Conservation (phyloP, 225 moss, liverwort and hornwort genomes). For the Physcomitrellopsis africana region DNA sequence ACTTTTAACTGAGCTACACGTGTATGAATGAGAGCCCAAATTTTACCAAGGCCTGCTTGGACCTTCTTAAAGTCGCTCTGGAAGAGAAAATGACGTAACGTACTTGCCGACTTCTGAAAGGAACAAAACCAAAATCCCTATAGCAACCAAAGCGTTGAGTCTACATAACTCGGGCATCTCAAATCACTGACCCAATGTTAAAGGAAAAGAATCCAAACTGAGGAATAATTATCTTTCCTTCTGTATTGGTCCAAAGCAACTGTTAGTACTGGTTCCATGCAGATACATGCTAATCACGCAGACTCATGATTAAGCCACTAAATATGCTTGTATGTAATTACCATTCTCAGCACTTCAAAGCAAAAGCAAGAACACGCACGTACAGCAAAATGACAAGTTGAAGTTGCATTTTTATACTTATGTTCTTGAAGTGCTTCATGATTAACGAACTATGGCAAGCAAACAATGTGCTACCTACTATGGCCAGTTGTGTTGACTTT, state of each 20-base stretch:
- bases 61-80: slow-evolving; percentile 43
- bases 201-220: slow-evolving; percentile 36
- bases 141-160: slow-evolving; percentile 99
- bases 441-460: not conserved
- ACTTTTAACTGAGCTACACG: slow-evolving; percentile 23
- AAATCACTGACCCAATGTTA: slow-evolving; percentile 54
- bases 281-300: no score
- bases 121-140: slow-evolving; percentile 99
- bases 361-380: no score
- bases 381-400: no score
- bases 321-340: no score
- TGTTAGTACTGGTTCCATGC: no score
- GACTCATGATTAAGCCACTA: no score
- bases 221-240: slow-evolving; percentile 29
- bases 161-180: slow-evolving; percentile 97
- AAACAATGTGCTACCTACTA: not conserved
- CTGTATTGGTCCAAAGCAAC: slow-evolving; percentile 9
- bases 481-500: not conserved
- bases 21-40: slow-evolving; percentile 27
- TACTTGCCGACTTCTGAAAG: slow-evolving; percentile 99
- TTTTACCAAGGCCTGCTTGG: slow-evolving; percentile 38
- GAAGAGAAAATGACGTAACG: slow-evolving; percentile 44
- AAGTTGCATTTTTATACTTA: no score
- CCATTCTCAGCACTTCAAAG: no score
- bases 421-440: no score